Evolutionary conservation across 1,284 basidiomycete species (phyloP), one percentile per base, ranked within the genome.

Genomic region (Apiotrichum laibachii): DNA sequence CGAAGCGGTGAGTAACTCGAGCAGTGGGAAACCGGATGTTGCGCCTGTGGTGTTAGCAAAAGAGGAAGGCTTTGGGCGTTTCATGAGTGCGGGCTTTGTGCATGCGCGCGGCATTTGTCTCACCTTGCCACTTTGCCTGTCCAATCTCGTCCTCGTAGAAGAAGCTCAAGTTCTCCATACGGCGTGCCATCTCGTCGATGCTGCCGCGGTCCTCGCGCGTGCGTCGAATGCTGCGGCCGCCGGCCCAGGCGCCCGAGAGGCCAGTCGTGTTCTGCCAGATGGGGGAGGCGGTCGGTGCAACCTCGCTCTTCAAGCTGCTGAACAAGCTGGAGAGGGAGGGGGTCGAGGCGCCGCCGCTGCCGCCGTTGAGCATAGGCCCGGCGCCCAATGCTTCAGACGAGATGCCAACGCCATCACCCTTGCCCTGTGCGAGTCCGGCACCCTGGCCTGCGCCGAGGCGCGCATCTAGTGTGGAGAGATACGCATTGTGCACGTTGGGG

Each of bases 1-100:
- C 22, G 90, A 83, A 10, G 73, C 71, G 1, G 77, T 77, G 33
- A 94, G 80, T 10, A 90, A 78, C 70, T 92, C 89, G 34, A 93
- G 83, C 15, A 93, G 82, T 2, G 91, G 91, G 2, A 93, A 82
- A 16, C 91, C 90, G 2, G 90, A 93, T 0, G 90, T 90, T 69
- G 92, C 90, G 37, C 91, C 91, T 79, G 58, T 5, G 22, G 37
- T 21, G 47, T 64, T 49, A 65, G 57, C 56, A 31, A 31, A 31
- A 31, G 26, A 31, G 26, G 7, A 7, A 50, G 33, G 18, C 21
- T 10, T 16, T 45, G 48, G 34, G 42, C 40, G 26, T 35, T 26
- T 19, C 13, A 11, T n/a, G 26, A 4, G 4, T 31, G 26, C 26
- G 26, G 4, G 26, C 4, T 31, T 31, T 31, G 4, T 31, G 26